These are phyloP conservation scores for Kurtzmaniella quercitrusa DNA, from an alignment of 1,139 yeast genomes.

Conservation along the genomic window DNA sequence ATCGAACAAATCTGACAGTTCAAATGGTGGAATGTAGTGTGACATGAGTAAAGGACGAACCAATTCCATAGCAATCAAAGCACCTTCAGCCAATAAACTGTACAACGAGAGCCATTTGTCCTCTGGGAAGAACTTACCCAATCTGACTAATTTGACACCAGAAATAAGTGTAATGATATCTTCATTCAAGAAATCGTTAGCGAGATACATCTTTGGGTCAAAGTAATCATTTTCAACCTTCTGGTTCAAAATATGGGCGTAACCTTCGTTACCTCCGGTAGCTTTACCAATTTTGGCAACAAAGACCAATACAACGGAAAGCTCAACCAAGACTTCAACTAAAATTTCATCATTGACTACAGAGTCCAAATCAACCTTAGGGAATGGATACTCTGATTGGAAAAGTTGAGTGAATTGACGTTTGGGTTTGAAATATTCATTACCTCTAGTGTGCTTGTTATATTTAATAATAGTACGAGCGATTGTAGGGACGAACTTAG, in stretches of 20 bases:
- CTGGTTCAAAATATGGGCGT: slow-evolving; percentile 22
- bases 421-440: slow-evolving; percentile 51
- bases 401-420: slow-evolving; percentile 65
- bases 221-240: slow-evolving; percentile 30
- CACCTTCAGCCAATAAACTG: slow-evolving; percentile 58
- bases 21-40: slow-evolving; percentile 53
- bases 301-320: slow-evolving; percentile 56
- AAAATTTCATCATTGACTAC: slow-evolving; percentile 65
- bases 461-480: slow-evolving; percentile 49
- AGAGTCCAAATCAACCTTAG: slow-evolving; percentile 66
- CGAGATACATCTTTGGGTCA: slow-evolving; percentile 28
- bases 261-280: slow-evolving; percentile 46
- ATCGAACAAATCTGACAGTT: slow-evolving; percentile 46
- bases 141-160: slow-evolving; percentile 55
- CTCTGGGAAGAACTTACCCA: slow-evolving; percentile 60
- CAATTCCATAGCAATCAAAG: slow-evolving; percentile 54
- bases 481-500: slow-evolving; percentile 50
- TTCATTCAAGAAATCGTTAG: slow-evolving; percentile 34
- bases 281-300: slow-evolving; percentile 50
- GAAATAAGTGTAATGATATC: slow-evolving; percentile 45
- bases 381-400: slow-evolving; percentile 66
- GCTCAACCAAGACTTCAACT: slow-evolving; percentile 71
- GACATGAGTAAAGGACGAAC: slow-evolving; percentile 51
- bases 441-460: slow-evolving; percentile 50
- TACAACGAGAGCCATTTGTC: slow-evolving; percentile 68